Conservation (phyloP, 2,329 filamentous ascomycete genomes). For the Pseudopyrenochaeta lycopersici region DNA sequence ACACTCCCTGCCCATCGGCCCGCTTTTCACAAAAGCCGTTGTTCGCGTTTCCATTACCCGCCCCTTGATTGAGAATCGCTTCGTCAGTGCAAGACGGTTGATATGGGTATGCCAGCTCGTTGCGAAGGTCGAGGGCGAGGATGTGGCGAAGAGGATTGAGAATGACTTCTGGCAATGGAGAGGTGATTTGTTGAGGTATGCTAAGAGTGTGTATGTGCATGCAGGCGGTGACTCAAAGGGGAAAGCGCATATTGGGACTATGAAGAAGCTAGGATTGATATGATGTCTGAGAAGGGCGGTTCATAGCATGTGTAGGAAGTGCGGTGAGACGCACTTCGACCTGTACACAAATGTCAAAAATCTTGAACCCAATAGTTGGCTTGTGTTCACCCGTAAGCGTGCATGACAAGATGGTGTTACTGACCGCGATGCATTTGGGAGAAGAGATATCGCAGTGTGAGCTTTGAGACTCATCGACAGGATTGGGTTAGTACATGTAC, state of each 20-base stretch:
- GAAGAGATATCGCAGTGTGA: no score
- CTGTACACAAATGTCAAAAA: no score
- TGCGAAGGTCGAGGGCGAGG: slow-evolving; percentile 37
- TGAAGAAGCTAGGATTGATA: slow-evolving; percentile 42
- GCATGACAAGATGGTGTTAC: no score
- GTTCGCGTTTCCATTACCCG: slow-evolving; percentile 35
- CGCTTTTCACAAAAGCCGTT: slow-evolving; percentile 41
- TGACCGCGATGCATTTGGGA: no score
- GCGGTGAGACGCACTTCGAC: no score
- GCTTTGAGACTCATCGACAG: no score
- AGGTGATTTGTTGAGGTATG: slow-evolving; percentile 37
- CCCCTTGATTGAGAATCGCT: slow-evolving; percentile 36
- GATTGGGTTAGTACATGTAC: no score
- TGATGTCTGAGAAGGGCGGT: slow-evolving; percentile 9
- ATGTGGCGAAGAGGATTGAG: slow-evolving; percentile 38
- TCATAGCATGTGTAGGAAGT: no score
- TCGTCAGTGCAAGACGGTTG: slow-evolving; percentile 37
- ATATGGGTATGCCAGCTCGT: slow-evolving; percentile 43
- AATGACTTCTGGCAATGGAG: slow-evolving; percentile 37
- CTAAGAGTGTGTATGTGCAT: slow-evolving; percentile 24
- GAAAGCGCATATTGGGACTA: slow-evolving; percentile 35
- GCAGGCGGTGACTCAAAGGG: slow-evolving; percentile 26
- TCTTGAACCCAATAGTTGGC: no score
- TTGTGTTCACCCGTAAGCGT: no score
- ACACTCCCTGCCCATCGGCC: slow-evolving; percentile 31